Conservation (phyloP, 768 basidiomycete genomes). For the Leccinum imitatum region DNA sequence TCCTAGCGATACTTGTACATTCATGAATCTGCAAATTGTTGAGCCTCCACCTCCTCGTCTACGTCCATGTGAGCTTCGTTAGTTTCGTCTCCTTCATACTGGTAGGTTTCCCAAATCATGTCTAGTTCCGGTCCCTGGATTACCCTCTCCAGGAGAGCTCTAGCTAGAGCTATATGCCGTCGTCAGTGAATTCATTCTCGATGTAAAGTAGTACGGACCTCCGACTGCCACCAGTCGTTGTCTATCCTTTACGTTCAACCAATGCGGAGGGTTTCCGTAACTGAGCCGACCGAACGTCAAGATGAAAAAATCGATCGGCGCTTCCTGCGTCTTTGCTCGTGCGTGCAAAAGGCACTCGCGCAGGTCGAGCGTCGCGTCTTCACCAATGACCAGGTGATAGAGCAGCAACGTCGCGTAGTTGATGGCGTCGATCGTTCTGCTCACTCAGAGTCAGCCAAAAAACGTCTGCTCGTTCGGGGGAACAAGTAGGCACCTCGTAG, state of each 20-base stretch:
- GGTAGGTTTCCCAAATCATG: slow-evolving; percentile 60
- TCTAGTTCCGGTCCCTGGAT: slow-evolving; percentile 74
- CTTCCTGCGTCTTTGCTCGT: slow-evolving; percentile 54
- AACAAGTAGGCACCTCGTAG: slow-evolving; percentile 21
- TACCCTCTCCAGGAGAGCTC: slow-evolving; percentile 62
- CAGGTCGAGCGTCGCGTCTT: slow-evolving; percentile 49
- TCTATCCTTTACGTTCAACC: slow-evolving; percentile 44
- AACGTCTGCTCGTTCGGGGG: background rate
- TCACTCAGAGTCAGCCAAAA: slow-evolving; percentile 2
- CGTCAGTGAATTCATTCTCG: slow-evolving; percentile 4
- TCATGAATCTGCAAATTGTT: slow-evolving; percentile 22
- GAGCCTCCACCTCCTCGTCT: slow-evolving; percentile 51
- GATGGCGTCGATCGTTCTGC: slow-evolving; percentile 51
- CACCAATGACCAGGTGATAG: slow-evolving; percentile 58
- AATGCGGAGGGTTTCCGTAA: slow-evolving; percentile 64
- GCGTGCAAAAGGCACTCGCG: slow-evolving; percentile 58
- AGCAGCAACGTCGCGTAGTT: slow-evolving; percentile 58
- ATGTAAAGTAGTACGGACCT: slow-evolving; percentile 40
- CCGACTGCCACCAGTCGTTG: slow-evolving; percentile 44
- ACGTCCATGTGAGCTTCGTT: slow-evolving; percentile 44
- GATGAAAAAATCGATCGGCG: slow-evolving; percentile 66
- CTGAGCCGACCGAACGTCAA: slow-evolving; percentile 76
- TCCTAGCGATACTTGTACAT: background rate
- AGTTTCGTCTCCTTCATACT: slow-evolving; percentile 43
- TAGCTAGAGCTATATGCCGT: slow-evolving; percentile 48